phyloP scores from a whole-genome alignment of 1,284 basidiomycete species.

The Heterobasidion irregulare region DNA sequence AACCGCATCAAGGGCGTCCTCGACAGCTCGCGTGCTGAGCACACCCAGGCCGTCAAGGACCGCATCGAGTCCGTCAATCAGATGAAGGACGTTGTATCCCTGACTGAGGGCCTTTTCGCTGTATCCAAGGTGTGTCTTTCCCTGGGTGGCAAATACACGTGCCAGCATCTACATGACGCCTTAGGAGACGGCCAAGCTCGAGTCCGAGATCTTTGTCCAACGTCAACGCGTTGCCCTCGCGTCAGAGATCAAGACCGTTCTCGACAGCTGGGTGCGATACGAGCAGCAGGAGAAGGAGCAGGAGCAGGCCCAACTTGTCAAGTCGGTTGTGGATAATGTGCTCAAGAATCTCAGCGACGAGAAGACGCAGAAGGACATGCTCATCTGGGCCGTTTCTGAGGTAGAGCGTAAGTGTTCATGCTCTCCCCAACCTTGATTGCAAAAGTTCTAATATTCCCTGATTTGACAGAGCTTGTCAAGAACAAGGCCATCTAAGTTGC shows the following conservation, averaged over 20 bases:
- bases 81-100: constrained; percentile 87
- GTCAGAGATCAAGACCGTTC: constrained; percentile 86
- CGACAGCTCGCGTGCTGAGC: constrained; percentile 77
- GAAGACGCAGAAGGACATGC: constrained; percentile 90
- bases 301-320: constrained; percentile 89
- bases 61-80: constrained; percentile 87
- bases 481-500: constrained; percentile 50
- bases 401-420: constrained; percentile 75
- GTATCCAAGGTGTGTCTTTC: constrained; percentile 73
- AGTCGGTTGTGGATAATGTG: constrained; percentile 83
- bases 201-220: constrained; percentile 87
- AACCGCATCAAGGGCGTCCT: constrained; percentile 79
- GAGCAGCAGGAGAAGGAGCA: constrained; percentile 96
- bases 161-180: neutral
- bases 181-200: constrained; percentile 88
- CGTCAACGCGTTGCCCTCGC: constrained; percentile 86
- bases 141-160: neutral
- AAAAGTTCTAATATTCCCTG: constrained; percentile 7
- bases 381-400: constrained; percentile 80
- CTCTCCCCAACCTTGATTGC: neutral
- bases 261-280: constrained; percentile 97
- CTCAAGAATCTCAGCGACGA: constrained; percentile 80
- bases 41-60: constrained; percentile 90
- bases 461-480: constrained; percentile 56
- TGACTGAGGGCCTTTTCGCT: constrained; percentile 86